Evolutionary conservation across 2,329 filamentous ascomycete genomes (phyloP), one percentile per base, ranked within the genome.

Genomic region (Cercospora sp.): DNA sequence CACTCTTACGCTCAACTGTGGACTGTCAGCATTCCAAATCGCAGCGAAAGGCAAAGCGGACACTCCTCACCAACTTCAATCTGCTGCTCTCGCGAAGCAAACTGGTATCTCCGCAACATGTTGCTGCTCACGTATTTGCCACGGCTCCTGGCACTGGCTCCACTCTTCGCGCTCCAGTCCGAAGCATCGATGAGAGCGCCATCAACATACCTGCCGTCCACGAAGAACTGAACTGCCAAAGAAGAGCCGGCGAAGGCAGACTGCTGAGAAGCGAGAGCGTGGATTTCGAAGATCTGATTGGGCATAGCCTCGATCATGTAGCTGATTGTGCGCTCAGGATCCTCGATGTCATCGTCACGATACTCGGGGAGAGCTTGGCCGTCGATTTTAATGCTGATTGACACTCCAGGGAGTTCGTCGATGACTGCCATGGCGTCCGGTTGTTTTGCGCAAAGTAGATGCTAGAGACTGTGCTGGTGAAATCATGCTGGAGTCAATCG

Each of bases 181-280:
- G n/a, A 9, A 10, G 16, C 26, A 39, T 61, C 42, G 42, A 68
- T 58, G 6, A 68, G 42, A n/a, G 60, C 55, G 16, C 60, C 60
- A 18, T 70, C 68, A 39, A 68, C 60, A 31, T 68, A 61, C n/a
- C 30, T 57, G 9, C 69, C 69, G 31, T 71, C 67, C 16, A 67
- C 60, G 23, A 58, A 65, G 51, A 69, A 53, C 13, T 71, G 57
- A n/a, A 63, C 65, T 28, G 64, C 42, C 7, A 69, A 48, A 12
- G 60, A 55, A 16, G 48, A 53, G 28, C 67, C 64, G 13, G 36
- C 45, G 45, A 66, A 68, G 18, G 13, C 20, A 6, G 33, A 36
- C 28, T 60, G 45, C 10, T 51, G 9, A 33, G 18, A 42, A 20
- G 61, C 64, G 18, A 13, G 55, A 16, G 59, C 53, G 16, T 67